These are phyloP conservation scores for Yamadazyma dushanensis DNA, from an alignment of 1,139 yeast species.

Conservation along the genomic window DNA sequence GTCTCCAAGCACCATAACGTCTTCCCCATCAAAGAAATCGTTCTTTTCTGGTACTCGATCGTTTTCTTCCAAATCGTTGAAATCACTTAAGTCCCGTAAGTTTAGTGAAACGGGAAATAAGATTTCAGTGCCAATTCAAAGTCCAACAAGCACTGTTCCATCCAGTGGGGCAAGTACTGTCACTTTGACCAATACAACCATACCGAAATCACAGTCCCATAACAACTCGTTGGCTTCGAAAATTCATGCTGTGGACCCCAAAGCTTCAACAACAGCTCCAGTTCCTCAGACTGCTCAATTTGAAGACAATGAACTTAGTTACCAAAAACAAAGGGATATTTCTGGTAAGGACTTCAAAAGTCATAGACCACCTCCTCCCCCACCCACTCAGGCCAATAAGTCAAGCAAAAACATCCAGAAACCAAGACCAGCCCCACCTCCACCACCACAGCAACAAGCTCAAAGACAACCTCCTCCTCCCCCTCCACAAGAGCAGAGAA, in stretches of 20 bases:
- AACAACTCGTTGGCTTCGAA: slow-evolving; percentile 36
- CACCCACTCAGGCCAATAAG: slow-evolving; percentile 25
- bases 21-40: slow-evolving; percentile 19
- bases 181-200: slow-evolving; percentile 1
- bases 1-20: slow-evolving; percentile 11
- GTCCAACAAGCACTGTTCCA: slow-evolving; percentile 7
- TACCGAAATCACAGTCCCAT: slow-evolving; percentile 49
- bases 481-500: slow-evolving; percentile 8
- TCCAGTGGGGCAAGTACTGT: slow-evolving; percentile 14
- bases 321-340: slow-evolving; percentile 22
- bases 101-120: slow-evolving; percentile 20
- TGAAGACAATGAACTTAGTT: slow-evolving; percentile 15
- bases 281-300: slow-evolving; percentile 33
- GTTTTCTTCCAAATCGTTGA: slow-evolving; percentile 41
- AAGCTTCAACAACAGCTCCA: slow-evolving; percentile 42
- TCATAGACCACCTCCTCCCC: slow-evolving; percentile 39
- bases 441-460: slow-evolving; percentile 14
- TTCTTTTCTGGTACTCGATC: slow-evolving; percentile 34
- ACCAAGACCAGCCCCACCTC: slow-evolving; percentile 26
- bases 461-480: slow-evolving; percentile 14
- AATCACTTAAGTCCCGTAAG: slow-evolving; percentile 30
- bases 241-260: slow-evolving; percentile 17
- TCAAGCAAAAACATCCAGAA: slow-evolving; percentile 13
- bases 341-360: slow-evolving; percentile 24
- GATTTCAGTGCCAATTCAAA: slow-evolving; percentile 16